Evolutionary conservation across 169 alveolate genomes (phyloP).

Genomic region (Plasmodium berghei): DNA sequence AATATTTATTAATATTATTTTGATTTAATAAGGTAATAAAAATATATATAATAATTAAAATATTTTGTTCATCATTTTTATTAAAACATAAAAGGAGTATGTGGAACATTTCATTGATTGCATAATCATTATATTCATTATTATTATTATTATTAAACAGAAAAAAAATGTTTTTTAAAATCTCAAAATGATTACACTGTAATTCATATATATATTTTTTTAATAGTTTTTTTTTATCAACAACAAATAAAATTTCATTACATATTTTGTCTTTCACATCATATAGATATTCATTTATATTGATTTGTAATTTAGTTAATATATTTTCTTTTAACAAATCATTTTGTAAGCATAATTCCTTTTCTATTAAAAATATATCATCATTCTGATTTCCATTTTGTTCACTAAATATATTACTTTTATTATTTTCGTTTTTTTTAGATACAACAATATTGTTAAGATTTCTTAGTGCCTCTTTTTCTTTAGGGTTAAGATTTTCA

Average conservation of each 20-base stretch:
- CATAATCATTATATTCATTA: conserved; percentile 40
- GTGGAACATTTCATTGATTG: conserved; percentile 42
- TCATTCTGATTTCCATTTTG: neutral
- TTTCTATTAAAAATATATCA: neutral
- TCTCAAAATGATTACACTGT: conserved; percentile 18
- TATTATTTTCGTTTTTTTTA: neutral
- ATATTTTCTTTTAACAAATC: conserved; percentile 16
- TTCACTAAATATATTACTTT: neutral
- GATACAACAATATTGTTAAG: no score
- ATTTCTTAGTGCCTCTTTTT: no score
- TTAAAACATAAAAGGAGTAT: conserved; percentile 29
- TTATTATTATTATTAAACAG: conserved; percentile 4
- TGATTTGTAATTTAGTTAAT: neutral
- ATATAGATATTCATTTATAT: conserved; percentile 44
- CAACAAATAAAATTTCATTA: conserved; percentile 20
- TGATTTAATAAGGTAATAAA: conserved; percentile 23
- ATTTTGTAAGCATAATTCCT: conserved; percentile 6
- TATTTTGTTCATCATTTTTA: conserved; percentile 33
- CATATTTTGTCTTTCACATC: conserved; percentile 21
- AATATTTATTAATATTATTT: conserved; percentile 26
- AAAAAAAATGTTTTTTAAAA: conserved; percentile 44
- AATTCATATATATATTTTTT: conserved; percentile 54
- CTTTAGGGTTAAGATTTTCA: no score
- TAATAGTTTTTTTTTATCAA: conserved; percentile 44
- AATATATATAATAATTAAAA: conserved; percentile 22